Base-by-base conservation (phyloP, 108 stramenopile species). In the Nitzschia sp. region DNA sequence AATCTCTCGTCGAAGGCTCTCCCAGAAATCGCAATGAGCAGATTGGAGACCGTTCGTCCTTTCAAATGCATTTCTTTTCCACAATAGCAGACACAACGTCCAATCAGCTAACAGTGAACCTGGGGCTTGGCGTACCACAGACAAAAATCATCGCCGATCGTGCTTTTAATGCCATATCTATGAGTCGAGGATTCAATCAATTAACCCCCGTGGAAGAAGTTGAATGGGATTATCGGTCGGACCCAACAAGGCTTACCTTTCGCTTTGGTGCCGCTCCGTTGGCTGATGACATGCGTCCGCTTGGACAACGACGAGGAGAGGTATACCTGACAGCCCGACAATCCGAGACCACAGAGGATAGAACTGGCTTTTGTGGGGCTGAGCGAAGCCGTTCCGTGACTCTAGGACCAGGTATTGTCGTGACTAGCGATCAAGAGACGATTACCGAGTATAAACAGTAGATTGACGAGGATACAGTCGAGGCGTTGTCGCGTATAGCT, bases 101-200 rank as follows among this genome's bases (percentile, higher is more conserved):
- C 11, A 81, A 81, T 45, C 47, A 76, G 52, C 23, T 67, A 22
- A 66, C 48, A 13, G 73, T 70, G 19, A 55, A 75, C 19, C 30
- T 75, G 5, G 67, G 65, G 29, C 46, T 63, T 34, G 68, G 68
- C 1, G 38, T 67, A 8, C 66, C 69, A 3, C 16, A 83, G 27
- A 41, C 65, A 16, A 83, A 73, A 68, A 61, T 80, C 11, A 73
- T 81, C 58, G 63, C 79, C 33, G 84, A 85, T 58, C 73, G 84
- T 36, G 55, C 64, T 6, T 85, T 72, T 50, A 81, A 85, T 66
- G 27, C 70, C 11, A 64, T 76, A 46, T 80, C 84, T 32, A 59
- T 79, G 38, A 78, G 69, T 32, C 57, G 48, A 48, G 69, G 66
- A 1, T 85, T 81, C 67, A 34, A 81, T 16, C 80, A 78, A 48